Evolutionary conservation across 1,284 basidiomycete species (phyloP), one percentile per base, ranked within the genome.

Genomic region (Puccinia triticina): DNA sequence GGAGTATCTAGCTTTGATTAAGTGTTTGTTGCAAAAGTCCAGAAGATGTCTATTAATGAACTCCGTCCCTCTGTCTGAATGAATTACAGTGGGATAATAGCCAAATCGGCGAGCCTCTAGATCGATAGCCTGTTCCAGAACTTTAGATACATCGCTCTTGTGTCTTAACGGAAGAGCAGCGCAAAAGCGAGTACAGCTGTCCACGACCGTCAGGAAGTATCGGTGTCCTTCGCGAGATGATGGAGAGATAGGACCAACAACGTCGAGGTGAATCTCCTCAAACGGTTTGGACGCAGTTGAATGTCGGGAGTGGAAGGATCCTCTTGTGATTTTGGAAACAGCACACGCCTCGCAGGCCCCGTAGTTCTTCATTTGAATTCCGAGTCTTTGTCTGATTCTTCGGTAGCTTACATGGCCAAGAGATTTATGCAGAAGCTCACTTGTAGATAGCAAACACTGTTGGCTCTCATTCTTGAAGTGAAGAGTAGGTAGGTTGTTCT

Each of bases 361-460:
- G 21, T 29, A 2, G n/a, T 26, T 29, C 16, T 50, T 50, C 0
- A 72, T 10, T 1, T 43, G 69, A 10, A 72, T 53, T 3, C 69
- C 69, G 0, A 72, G 46, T 37, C 48, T 72, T 14, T 72, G 40
- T 14, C 69, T 29, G 0, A 72, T 4, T 32, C 46, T 4, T 11
- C 53, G 69, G 32, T 72, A 72, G 14, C 69, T 72, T 2, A 72
- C 69, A 32, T 72, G 69, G 2, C 69, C 69, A 8, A 72, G 46
- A 32, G 69, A 72, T n/a, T 72, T 72, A 18, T 72, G 69, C 7
- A 71, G 2, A 26, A 0, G n/a, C n/a, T 71, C 34, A 21, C 40
- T 43, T 4, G 40, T 12, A 43, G 40, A 43, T n/a, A n/a, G n/a
- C n/a, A n/a, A n/a, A n/a, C n/a, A n/a, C n/a, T n/a, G n/a, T n/a